phyloP scores from a whole-genome alignment of 192 early-diverging fungal species.

The Backusella tuberculispora region DNA sequence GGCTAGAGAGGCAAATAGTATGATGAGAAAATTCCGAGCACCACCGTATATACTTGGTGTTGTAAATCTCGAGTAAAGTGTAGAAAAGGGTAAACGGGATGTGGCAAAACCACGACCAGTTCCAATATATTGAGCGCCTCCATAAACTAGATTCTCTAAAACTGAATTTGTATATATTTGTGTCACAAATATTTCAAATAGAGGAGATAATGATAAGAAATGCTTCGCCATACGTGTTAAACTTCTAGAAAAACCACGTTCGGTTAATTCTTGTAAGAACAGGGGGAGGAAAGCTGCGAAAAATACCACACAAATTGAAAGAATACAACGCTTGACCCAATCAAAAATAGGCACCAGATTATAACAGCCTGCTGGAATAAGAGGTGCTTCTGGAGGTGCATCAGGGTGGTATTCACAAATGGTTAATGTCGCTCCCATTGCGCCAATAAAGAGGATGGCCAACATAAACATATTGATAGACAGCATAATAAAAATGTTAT shows the following conservation, averaged over 20 bases:
- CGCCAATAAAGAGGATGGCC: constrained; percentile 74
- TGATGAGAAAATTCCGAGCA: constrained; percentile 67
- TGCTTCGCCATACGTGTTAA: constrained; percentile 77
- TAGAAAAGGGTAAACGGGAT: constrained; percentile 70
- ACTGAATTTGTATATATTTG: constrained; percentile 85
- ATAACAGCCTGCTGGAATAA: constrained; percentile 64
- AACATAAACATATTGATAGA: constrained; percentile 83
- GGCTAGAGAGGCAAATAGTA: constrained; percentile 73
- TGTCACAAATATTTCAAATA: constrained; percentile 88
- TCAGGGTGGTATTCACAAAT: constrained; percentile 66
- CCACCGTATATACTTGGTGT: constrained; percentile 79
- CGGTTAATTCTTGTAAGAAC: constrained; percentile 83
- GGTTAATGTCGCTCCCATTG: constrained; percentile 65
- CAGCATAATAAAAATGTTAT: constrained; percentile 86
- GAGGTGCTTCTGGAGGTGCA: constrained; percentile 44
- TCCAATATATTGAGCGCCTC: constrained; percentile 84
- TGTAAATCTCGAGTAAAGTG: constrained; percentile 77
- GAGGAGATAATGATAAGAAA: constrained; percentile 78
- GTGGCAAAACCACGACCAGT: constrained; percentile 89
- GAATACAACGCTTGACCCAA: constrained; percentile 82
- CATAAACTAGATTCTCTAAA: constrained; percentile 77
- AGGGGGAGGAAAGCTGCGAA: constrained; percentile 82
- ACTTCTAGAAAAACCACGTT: constrained; percentile 77
- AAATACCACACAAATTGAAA: constrained; percentile 81
- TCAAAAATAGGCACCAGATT: constrained; percentile 74